Evolutionary conservation across 768 basidiomycete species (phyloP), one percentile per base, ranked within the genome.

Genomic region (Sporobolomyces phaffii): DNA sequence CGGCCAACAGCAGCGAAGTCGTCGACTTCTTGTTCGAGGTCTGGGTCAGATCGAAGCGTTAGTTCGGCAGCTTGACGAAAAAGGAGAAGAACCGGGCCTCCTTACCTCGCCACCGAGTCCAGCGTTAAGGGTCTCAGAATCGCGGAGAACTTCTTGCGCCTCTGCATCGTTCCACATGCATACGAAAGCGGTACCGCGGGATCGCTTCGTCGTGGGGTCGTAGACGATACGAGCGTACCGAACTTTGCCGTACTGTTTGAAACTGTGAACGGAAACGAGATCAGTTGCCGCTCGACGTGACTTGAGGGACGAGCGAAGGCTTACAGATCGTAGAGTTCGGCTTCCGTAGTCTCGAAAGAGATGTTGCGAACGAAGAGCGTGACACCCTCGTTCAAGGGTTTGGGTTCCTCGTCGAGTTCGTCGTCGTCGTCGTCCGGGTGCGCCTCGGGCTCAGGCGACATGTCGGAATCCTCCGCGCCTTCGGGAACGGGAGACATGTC

Each of bases 131-230:
- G 48, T 50, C 28, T 68, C 68, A 6, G 71, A 72, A 20, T 51
- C 66, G n/a, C 85, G 81, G 28, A 98, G 82, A 13, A 85, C 91
- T 65, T 85, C 85, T 74, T 93, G 87, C 20, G 93, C 93, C 69
- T 93, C 88, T 69, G 86, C 88, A 66, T 83, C 85, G 63, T 93
- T 90, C 92, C 94, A 97, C 79, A 94, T 97, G 77, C 92, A 97
- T 3, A 87, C 91, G 75, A 99, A 99, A 5, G 92, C 96, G 9
- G 92, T 94, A 29, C 96, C 96, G 50, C 91, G 83, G 28, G 94
- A 91, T 50, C 92, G 86, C 22, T 87, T 90, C 1, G 87, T 91
- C 2, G 81, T 84, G 10, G 80, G 81, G 72, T 98, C 96, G 78
- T 91, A 80, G 0, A 93, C 88, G 57, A 98, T 89, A 26, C 90